Percentiles rank a stretch among this genome's conserved stretches.
Conservation (phyloP, 495 filamentous ascomycete species). For the Annulohypoxylon stygium region DNA sequence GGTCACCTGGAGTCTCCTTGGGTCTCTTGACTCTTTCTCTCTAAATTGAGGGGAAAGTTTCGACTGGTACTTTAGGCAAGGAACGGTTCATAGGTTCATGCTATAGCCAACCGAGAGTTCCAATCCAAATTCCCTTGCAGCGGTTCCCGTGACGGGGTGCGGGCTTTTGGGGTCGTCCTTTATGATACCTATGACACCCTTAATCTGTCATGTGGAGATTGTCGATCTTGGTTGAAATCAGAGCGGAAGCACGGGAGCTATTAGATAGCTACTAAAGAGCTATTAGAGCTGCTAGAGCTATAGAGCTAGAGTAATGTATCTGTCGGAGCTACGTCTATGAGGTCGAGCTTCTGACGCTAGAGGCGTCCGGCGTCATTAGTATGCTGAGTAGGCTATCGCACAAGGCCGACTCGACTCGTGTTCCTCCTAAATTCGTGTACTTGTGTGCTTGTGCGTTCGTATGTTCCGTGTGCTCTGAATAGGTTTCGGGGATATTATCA, state of each 20-base stretch:
- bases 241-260: constrained; percentile 40
- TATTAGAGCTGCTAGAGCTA: neutral
- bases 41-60: constrained; percentile 42
- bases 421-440: neutral
- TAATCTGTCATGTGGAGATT: constrained; percentile 42
- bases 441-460: neutral
- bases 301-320: constrained; percentile 35
- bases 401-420: constrained; percentile 32
- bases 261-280: neutral
- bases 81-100: constrained; percentile 59
- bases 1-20: constrained; percentile 15
- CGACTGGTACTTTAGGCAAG: constrained; percentile 54
- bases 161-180: constrained; percentile 29
- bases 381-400: constrained; percentile 16
- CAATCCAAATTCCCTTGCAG: constrained; percentile 37
- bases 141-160: constrained; percentile 35
- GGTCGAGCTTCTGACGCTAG: constrained; percentile 35
- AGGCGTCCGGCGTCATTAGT: constrained; percentile 34
- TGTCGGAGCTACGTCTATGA: constrained; percentile 31
- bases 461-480: neutral
- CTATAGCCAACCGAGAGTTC: constrained; percentile 53
- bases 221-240: constrained; percentile 43
- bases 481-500: constrained; percentile 34
- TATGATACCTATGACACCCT: constrained; percentile 26
- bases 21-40: neutral